These are phyloP conservation scores for Ganoderma lucidum DNA, from an alignment of 1,284 basidiomycete species.

Conservation along the genomic window DNA sequence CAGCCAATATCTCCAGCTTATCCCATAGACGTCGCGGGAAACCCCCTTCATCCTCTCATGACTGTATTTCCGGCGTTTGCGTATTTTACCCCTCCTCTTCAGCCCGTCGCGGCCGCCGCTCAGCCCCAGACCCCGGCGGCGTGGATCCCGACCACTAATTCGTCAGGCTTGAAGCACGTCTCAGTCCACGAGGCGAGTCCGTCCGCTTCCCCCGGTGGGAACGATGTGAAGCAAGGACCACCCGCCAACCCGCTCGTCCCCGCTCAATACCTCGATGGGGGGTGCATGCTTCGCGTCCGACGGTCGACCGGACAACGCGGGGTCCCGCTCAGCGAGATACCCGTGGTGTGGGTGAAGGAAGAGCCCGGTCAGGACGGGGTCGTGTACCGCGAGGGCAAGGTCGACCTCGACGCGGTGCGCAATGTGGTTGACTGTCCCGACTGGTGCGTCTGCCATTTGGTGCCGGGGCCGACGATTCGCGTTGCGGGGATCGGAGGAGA, in stretches of 20 bases:
- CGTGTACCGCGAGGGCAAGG: not conserved
- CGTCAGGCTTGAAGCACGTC: not conserved
- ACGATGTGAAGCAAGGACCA: not conserved
- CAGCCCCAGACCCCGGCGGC: not conserved
- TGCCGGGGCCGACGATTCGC: conserved; percentile 6
- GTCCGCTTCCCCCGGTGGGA: not conserved
- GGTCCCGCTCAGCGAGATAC: not conserved
- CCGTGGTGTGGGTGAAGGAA: not conserved
- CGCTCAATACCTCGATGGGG: not conserved
- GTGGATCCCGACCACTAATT: not conserved
- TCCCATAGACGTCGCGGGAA: not conserved
- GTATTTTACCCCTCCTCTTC: not conserved
- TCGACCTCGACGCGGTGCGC: not conserved
- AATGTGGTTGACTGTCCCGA: not conserved
- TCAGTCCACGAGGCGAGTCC: not conserved
- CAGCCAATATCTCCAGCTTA: not conserved
- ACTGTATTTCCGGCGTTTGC: not conserved
- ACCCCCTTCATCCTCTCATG: not conserved
- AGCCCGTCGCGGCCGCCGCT: not conserved
- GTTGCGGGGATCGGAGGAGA: conserved; percentile 12
- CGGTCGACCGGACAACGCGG: not conserved
- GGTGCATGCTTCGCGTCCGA: not conserved
- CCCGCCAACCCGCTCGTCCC: not conserved
- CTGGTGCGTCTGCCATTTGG: conserved; percentile 5
- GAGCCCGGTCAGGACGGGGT: not conserved